Evolutionary conservation across 441 rosid species (phyloP), one percentile per base, ranked within the genome.

Genomic region (Macaranga tanarius): DNA sequence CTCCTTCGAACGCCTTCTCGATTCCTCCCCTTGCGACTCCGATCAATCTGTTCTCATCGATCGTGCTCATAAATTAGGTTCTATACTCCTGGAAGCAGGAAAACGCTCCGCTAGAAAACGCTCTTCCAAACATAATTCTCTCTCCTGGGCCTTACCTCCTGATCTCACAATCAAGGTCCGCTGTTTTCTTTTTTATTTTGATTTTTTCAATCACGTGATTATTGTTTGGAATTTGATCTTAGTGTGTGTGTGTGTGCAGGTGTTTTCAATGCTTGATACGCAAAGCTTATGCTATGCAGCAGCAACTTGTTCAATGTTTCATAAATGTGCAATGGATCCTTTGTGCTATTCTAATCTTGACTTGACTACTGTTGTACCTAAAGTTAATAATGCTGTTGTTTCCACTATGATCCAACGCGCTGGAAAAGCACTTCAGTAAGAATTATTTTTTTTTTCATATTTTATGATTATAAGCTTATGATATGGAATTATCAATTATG

Each of bases 371-470:
- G 79, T 86, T 75, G 86, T 88, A 20, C 92, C 90, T 0, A 83
- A 81, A 74, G 88, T 87, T 62, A 88, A 92, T 75, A 84, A 85
- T 73, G 89, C 87, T 5, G 89, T 89, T 74, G 93, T 92, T 47
- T 84, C 88, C 72, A 88, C 92, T 2, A 82, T 89, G 93, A 87
- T 90, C 77, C 93, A 89, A 51, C 88, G 93, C 45, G 93, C 98
- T 68, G 98, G 95, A 70, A 90, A 86, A 71, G 77, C 90, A 67
- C 88, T 92, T 52, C 85, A 75, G 97, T 92, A 82, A 81, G 86
- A 75, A 50, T 10, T 60, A 38, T 38, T 2, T 38, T 38, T 7
- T 42, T 11, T 42, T 42, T 7, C 12, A 11, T 42, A 34, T 34
- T 34, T 34, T 34, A 3, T 34, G 38, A 34, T 4, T 7, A 34